These are phyloP conservation scores for Xylaria sp. DNA, from an alignment of 2,329 filamentous ascomycete species.

Conservation along the genomic window DNA sequence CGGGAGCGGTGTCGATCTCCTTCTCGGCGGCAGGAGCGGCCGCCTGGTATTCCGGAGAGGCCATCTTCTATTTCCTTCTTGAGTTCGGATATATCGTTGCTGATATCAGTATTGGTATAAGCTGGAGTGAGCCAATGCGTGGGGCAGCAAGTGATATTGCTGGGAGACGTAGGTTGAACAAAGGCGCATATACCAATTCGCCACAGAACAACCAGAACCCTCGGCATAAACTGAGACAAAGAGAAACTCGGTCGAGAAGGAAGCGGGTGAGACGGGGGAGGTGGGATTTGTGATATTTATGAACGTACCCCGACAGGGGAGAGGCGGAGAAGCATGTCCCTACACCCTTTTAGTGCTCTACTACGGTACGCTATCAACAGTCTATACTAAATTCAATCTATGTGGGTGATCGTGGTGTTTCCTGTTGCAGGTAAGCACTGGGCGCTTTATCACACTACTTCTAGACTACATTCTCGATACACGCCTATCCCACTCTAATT, in stretches of 20 bases:
- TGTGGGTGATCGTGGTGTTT: neutral
- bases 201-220: neutral
- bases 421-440: neutral
- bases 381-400: neutral
- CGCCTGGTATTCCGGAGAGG: slow-evolving; percentile 26
- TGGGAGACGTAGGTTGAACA: neutral
- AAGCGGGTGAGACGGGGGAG: neutral
- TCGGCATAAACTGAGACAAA: slow-evolving; percentile 6
- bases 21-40: slow-evolving; percentile 31
- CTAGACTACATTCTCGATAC: too few relatives aligned
- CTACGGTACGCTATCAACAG: too few relatives aligned
- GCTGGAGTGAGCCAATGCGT: neutral
- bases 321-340: slow-evolving; percentile 10
- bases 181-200: neutral
- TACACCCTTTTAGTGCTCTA: neutral
- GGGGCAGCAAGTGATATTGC: neutral
- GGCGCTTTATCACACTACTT: neutral
- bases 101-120: neutral
- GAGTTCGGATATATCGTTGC: too few relatives aligned
- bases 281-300: slow-evolving; percentile 20
- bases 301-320: neutral
- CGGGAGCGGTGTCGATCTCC: slow-evolving; percentile 21
- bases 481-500: too few relatives aligned
- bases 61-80: slow-evolving; percentile 23
- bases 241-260: neutral